Evolutionary conservation across 352 stramenopile species (phyloP).

Genomic region (Nothophytophthora sp.): DNA sequence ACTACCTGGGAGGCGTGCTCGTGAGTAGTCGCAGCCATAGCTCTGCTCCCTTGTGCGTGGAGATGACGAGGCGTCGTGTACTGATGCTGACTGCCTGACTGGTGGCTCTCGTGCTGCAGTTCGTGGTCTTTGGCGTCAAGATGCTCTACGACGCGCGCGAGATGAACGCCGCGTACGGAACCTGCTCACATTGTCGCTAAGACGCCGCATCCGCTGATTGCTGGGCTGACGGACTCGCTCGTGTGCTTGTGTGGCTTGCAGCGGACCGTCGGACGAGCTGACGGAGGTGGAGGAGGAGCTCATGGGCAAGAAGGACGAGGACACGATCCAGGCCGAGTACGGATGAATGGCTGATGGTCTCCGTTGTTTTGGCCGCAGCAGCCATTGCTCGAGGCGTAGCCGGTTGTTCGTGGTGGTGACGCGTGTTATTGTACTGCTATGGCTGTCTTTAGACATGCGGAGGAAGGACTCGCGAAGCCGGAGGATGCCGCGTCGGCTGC

Average conservation of each 20-base stretch:
- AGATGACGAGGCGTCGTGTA: slow-evolving; percentile 3
- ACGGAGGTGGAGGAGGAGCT: slow-evolving; percentile 86
- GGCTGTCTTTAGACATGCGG: slow-evolving; percentile 31
- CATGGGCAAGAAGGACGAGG: slow-evolving; percentile 80
- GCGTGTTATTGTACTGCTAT: background rate
- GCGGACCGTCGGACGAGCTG: slow-evolving; percentile 78
- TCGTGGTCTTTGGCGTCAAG: slow-evolving; percentile 97
- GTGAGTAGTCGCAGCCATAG: slow-evolving; percentile 27
- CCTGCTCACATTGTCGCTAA: background rate
- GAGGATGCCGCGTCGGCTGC: slow-evolving; percentile 22
- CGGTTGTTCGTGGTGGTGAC: slow-evolving; percentile 1
- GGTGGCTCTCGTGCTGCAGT: slow-evolving; percentile 68
- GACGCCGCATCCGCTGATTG: background rate
- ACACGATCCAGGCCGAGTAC: slow-evolving; percentile 47
- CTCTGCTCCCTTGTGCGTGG: background rate
- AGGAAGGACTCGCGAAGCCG: slow-evolving; percentile 26
- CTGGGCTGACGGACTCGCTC: background rate
- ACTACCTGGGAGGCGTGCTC: slow-evolving; percentile 94
- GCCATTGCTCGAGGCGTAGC: background rate
- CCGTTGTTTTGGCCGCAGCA: background rate
- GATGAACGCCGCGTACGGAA: slow-evolving; percentile 75
- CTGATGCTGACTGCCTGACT: too few species aligned
- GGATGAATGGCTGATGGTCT: slow-evolving; percentile 1
- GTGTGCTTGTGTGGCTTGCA: slow-evolving; percentile 16
- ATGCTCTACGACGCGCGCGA: slow-evolving; percentile 90